Conservation (phyloP, 2,329 filamentous ascomycete species). For the Aspergillus fischeri region DNA sequence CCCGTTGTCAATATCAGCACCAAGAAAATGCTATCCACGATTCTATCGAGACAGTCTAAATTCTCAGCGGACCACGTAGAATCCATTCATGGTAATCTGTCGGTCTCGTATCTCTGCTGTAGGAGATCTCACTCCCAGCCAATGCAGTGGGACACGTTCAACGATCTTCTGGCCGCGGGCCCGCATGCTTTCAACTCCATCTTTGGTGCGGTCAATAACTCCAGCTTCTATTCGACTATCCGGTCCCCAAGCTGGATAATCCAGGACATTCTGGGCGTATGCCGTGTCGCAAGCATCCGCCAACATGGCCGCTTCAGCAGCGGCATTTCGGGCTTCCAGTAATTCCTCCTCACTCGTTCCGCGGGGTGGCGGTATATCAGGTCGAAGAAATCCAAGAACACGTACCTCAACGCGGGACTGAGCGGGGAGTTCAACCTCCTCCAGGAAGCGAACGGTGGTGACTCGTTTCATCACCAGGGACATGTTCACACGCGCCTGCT, state of each 20-base stretch:
- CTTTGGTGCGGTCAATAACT: constrained; percentile 40
- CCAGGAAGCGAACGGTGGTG: constrained; percentile 33
- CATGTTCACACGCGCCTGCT: constrained; percentile 45
- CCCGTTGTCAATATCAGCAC: neutral
- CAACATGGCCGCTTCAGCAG: constrained; percentile 33
- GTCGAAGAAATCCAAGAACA: neutral
- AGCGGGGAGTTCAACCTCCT: constrained; percentile 13
- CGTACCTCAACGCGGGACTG: neutral
- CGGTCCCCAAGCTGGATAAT: constrained; percentile 37
- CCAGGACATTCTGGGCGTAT: constrained; percentile 33
- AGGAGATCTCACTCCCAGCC: constrained; percentile 53
- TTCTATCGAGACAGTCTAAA: neutral
- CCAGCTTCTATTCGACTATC: constrained; percentile 15
- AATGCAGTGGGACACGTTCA: constrained; percentile 57
- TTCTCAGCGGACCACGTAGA: constrained; percentile 32
- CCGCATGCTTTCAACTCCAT: constrained; percentile 48
- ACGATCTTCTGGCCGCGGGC: constrained; percentile 52
- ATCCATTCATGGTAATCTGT: constrained; percentile 32
- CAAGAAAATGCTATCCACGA: neutral
- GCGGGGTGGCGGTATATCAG: constrained; percentile 13
- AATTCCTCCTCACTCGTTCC: constrained; percentile 20
- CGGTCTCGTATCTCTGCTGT: constrained; percentile 45
- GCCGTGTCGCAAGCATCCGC: constrained; percentile 39
- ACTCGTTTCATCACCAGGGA: constrained; percentile 50
- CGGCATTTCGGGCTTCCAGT: constrained; percentile 32